Conservation (phyloP, 169 alveolate species). For the Perkinsus olseni region DNA sequence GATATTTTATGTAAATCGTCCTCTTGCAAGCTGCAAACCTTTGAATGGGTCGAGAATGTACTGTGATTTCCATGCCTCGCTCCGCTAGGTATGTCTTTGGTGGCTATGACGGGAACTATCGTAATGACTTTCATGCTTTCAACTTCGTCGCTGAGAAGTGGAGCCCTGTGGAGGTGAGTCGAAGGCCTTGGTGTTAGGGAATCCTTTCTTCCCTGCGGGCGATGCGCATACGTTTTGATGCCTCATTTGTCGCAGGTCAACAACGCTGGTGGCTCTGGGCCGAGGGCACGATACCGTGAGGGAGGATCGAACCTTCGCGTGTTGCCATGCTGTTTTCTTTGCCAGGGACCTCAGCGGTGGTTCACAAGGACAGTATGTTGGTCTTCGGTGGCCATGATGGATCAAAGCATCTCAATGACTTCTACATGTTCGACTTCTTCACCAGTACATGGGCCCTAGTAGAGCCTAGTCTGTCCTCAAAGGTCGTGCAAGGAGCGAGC, state of each 20-base stretch:
- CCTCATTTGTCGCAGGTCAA: constrained; percentile 17
- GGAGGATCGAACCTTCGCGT: neutral
- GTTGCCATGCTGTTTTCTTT: neutral
- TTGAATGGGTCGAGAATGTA: no score
- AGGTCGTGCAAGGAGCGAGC: neutral
- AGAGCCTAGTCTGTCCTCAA: constrained; percentile 15
- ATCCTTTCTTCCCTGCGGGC: no score
- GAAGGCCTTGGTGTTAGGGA: no score
- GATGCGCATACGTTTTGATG: no score
- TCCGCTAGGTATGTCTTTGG: constrained; percentile 61
- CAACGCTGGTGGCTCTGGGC: constrained; percentile 17
- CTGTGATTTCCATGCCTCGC: no score
- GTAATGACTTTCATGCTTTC: constrained; percentile 55
- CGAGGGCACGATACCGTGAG: neutral
- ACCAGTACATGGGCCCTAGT: constrained; percentile 15
- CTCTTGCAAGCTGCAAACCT: no score
- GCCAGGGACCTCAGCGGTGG: constrained; percentile 47
- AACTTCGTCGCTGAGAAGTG: constrained; percentile 45
- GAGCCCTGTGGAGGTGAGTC: constrained; percentile 23
- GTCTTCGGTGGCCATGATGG: constrained; percentile 78
- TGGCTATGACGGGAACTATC: constrained; percentile 59
- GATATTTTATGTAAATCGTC: no score
- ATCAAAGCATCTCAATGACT: constrained; percentile 55
- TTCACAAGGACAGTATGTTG: constrained; percentile 50
- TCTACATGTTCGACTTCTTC: constrained; percentile 47